Base-by-base conservation (phyloP, 768 basidiomycete species). In the Leccinum barrowsii region DNA sequence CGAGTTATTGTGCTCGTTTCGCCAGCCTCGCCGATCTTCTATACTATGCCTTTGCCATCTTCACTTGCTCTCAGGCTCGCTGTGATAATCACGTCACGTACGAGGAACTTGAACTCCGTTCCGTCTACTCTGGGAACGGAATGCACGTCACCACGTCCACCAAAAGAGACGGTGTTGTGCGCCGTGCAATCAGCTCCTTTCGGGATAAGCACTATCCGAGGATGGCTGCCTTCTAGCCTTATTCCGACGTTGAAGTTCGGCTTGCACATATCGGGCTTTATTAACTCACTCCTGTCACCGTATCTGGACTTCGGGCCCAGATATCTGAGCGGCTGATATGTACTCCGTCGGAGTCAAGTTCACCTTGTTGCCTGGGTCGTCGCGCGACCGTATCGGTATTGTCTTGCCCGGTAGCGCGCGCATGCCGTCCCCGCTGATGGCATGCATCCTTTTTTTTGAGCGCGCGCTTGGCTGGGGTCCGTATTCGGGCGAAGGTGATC, bases 361-460 rank as follows among this genome's bases (percentile, higher is more conserved):
- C 34, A 35, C 34, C 34, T 15, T 0, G 34, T 15, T 35, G 34
- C 13, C 13, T 26, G 21, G 30, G 37, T 50, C 40, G 35, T 57
- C 50, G 42, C 19, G 28, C 30, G 50, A 8, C 8, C 34, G 28
- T 28, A 32, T 62, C 60, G 60, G 54, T 21, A 11, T 21, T 50
- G 32, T 62, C 37, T 61, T 34, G n/a, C 32, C 49, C 47, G 32
- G 32, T 26, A 32, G 15, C 12, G 22, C 61, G 59, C 35, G 21
- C 24, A 50, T 63, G 56, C 53, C 58, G 51, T 60, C 5, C 30
- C 19, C 5, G 5, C 21, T 54, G 53, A 52, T 48, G 46, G 24
- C 46, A 21, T 54, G 30, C 52, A 34, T 54, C 32, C 8, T 8
- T 32, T 5, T 44, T 57, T 34, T 44, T 56, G 56, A n/a, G 15